Percentiles rank a stretch among this genome's conserved stretches.
Evolutionary conservation across 1,284 basidiomycete species (phyloP).

Genomic region (Blastosporella zonata): DNA sequence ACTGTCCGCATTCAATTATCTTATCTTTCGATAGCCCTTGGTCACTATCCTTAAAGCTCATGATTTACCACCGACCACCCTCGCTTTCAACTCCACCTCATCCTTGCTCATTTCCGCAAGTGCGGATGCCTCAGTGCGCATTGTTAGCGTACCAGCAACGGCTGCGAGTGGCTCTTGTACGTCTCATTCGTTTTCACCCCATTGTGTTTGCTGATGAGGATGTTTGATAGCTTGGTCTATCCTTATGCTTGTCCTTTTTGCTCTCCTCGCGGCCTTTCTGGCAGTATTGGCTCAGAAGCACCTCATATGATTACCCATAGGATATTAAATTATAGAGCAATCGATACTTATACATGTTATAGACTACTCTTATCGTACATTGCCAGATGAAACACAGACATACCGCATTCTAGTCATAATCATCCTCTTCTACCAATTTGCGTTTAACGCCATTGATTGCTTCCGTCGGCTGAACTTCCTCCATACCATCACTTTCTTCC

Average conservation of each 20-base stretch:
- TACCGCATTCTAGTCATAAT: slow-evolving; percentile 58
- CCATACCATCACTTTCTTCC: slow-evolving; percentile 72
- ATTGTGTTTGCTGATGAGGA: slow-evolving; percentile 6
- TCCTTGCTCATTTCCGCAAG: slow-evolving; percentile 88
- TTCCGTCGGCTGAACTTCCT: slow-evolving; percentile 59
- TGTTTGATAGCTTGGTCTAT: slow-evolving; percentile 38
- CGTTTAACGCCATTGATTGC: slow-evolving; percentile 62
- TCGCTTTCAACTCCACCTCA: slow-evolving; percentile 84
- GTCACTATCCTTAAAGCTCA: slow-evolving; percentile 90
- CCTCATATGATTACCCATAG: slow-evolving; percentile 7
- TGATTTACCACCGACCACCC: slow-evolving; percentile 89
- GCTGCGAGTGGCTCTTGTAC: slow-evolving; percentile 50
- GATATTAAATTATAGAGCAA: slow-evolving; percentile 12
- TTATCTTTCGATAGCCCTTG: slow-evolving; percentile 57
- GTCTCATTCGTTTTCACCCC: slow-evolving; percentile 23
- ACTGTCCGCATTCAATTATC: slow-evolving; percentile 12
- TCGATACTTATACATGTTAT: slow-evolving; percentile 8
- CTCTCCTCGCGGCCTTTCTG: slow-evolving; percentile 27
- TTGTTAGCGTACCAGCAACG: slow-evolving; percentile 69
- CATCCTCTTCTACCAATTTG: slow-evolving; percentile 80
- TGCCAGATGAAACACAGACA: not conserved
- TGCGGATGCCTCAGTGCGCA: slow-evolving; percentile 86
- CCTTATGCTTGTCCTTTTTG: slow-evolving; percentile 33
- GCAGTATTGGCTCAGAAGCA: slow-evolving; percentile 28
- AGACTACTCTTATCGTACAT: slow-evolving; percentile 11